Evolutionary conservation across 306 rosid species (phyloP), one percentile per base, ranked within the genome.

Genomic region (Prunus mume): DNA sequence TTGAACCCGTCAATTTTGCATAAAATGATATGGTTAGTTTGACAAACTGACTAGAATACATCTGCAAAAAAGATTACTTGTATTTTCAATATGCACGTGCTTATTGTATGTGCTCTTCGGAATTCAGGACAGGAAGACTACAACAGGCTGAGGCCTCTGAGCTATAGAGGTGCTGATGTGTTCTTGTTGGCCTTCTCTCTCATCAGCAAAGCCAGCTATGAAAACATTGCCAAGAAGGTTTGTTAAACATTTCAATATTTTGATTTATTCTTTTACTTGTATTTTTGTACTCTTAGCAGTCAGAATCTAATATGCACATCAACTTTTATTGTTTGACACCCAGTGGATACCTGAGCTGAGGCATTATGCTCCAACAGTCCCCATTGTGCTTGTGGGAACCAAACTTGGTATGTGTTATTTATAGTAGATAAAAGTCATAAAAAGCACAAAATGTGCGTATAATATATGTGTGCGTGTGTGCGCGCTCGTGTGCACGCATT

Each of bases 151-250:
- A 88, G 98, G 91, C 98, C 98, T 62, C 81, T 93, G 83, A 93
- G 97, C 78, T 93, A 91, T 64, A 93, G 98, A 83, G 98, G 97
- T 71, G 94, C 97, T 58, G 97, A 93, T 86, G 97, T 93, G 86
- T 93, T 93, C 81, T 85, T 93, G 85, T 71, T 93, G 65, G 98
- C 97, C 24, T 93, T 93, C 80, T 93, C 98, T 73, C 93, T 93
- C 61, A 89, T 93, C 68, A 93, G 97, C 89, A 91, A 81, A 90
- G 98, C 97, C 79, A 93, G 97, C 88, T 93, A 90, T 67, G 98
- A 93, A 57, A 93, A 93, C 74, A 88, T 93, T 68, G 83, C 96
- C 11, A 93, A 93, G 79, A 93, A 93, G 98, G 97, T 92, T 81
- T 9, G 41, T 55, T 65, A 25, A 10, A 34, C 60, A 2, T 41